Evolutionary conservation across 306 rosid species (phyloP).

Genomic region (Albizia julibrissin): DNA sequence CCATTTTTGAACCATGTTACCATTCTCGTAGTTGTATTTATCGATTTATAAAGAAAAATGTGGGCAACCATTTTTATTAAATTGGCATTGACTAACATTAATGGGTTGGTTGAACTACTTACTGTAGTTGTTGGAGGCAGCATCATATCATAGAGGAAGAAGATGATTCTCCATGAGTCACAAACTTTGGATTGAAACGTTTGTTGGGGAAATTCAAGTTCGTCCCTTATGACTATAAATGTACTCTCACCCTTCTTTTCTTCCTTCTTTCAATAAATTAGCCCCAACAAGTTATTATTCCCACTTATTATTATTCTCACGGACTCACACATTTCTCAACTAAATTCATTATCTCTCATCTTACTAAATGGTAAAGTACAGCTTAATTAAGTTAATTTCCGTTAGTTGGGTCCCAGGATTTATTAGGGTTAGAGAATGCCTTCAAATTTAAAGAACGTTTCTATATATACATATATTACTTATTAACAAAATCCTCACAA

Average conservation of each 20-base stretch:
- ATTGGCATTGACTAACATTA: slow-evolving; percentile 38
- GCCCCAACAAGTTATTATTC: slow-evolving; percentile 44
- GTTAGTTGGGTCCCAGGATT: no score
- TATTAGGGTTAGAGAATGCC: no score
- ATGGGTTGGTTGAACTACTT: slow-evolving; percentile 60
- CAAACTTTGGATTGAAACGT: slow-evolving; percentile 39
- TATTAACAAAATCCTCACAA: no score
- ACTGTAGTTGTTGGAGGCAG: slow-evolving; percentile 40
- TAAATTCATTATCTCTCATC: background rate
- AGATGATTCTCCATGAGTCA: background rate
- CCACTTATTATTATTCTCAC: slow-evolving; percentile 38
- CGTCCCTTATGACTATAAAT: slow-evolving; percentile 30
- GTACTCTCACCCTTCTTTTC: slow-evolving; percentile 30
- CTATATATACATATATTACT: no score
- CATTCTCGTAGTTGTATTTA: background rate
- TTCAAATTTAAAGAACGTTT: no score
- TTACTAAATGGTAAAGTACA: background rate
- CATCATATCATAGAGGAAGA: slow-evolving; percentile 11
- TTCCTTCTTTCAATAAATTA: slow-evolving; percentile 40
- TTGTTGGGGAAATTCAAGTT: slow-evolving; percentile 39
- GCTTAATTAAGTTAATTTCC: background rate
- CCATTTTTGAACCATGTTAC: background rate
- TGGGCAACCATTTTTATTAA: background rate
- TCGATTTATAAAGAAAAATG: background rate
- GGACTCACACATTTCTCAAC: background rate